Base-by-base conservation (phyloP, 2,329 filamentous ascomycete genomes). In the Neonectria hederae region DNA sequence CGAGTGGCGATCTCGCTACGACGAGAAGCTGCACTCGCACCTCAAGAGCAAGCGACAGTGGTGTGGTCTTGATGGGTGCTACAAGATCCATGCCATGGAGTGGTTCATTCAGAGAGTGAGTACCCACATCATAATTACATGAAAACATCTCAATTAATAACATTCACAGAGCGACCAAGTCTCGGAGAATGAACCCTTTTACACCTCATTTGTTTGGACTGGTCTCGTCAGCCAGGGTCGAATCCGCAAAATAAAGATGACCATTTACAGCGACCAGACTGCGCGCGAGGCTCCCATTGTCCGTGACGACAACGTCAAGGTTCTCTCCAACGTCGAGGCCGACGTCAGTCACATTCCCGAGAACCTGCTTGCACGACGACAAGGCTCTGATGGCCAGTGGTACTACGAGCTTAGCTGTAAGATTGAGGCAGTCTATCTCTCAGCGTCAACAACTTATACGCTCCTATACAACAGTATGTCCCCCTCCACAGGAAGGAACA, bases 101-200 rank as follows among this genome's bases (percentile, higher is more conserved):
- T 83, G 82, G 81, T 82, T 83, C 65, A 80, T 83, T 62, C 75
- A 72, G 45, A 71, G 74, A 55, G 80, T 80, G 66, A 62, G 71
- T 63, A 46, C 21, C 14, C 9, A 35, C 21, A 10, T 8, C 11
- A n/a, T 21, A 14, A 10, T 2, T 21, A 4, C 2, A 13, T 13
- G 40, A 48, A 43, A 17, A 5, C 8, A 22, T 40, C 32, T 57
- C n/a, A 21, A 9, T 63, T 59, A 58, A 63, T 38, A 38, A 35
- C 5, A 21, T 10, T n/a, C 22, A 19, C 11, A 80, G 76, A 77
- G 79, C 11, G 77, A 82, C 14, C 66, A 63, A 14, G 79, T 83
- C 5, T 79, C 79, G 1, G 80, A 82, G 60, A 78, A 81, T 35
- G 70, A 78, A 42, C 76, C 81, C 0, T 81, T 78, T 60, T 70